Evolutionary conservation across 2,329 filamentous ascomycete genomes (phyloP).

Genomic region (Pseudomassariella vexata): DNA sequence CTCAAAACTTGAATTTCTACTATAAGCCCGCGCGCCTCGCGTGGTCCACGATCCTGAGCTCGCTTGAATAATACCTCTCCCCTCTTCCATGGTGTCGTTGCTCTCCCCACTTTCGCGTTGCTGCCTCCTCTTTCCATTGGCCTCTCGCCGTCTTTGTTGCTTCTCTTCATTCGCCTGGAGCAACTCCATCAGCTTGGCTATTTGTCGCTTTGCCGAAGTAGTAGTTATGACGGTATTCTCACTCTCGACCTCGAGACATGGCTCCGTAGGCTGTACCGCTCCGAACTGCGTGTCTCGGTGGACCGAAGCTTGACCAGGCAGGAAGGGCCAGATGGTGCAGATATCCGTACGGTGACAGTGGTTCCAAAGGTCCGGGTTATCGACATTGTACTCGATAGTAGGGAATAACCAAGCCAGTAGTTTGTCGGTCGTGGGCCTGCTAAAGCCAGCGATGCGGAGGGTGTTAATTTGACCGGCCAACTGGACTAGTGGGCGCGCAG

Average conservation of each 20-base stretch:
- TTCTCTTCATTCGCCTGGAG: constrained; percentile 1
- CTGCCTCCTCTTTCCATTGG: too few species aligned
- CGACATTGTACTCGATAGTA: neutral
- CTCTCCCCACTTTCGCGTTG: too few species aligned
- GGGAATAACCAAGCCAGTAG: constrained; percentile 3
- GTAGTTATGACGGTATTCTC: too few species aligned
- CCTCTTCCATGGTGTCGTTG: too few species aligned
- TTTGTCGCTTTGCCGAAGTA: constrained; percentile 1
- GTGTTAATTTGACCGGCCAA: constrained; percentile 1
- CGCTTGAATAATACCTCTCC: too few species aligned
- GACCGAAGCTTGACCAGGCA: constrained; percentile 2
- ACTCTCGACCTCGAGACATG: too few species aligned
- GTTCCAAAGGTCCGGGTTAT: neutral
- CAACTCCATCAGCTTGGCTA: constrained; percentile 2
- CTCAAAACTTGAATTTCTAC: too few species aligned
- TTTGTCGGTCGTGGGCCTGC: neutral
- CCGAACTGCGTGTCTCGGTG: neutral
- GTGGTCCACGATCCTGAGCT: too few species aligned
- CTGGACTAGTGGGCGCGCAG: neutral
- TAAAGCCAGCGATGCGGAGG: constrained; percentile 6
- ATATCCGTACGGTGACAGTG: constrained; percentile 1
- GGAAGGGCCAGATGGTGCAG: constrained; percentile 6
- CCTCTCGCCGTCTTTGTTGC: neutral
- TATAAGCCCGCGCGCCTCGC: too few species aligned
- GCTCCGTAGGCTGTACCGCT: too few species aligned